phyloP scores from a whole-genome alignment of 2,329 filamentous ascomycete genomes.

The Fusarium cicatricum region DNA sequence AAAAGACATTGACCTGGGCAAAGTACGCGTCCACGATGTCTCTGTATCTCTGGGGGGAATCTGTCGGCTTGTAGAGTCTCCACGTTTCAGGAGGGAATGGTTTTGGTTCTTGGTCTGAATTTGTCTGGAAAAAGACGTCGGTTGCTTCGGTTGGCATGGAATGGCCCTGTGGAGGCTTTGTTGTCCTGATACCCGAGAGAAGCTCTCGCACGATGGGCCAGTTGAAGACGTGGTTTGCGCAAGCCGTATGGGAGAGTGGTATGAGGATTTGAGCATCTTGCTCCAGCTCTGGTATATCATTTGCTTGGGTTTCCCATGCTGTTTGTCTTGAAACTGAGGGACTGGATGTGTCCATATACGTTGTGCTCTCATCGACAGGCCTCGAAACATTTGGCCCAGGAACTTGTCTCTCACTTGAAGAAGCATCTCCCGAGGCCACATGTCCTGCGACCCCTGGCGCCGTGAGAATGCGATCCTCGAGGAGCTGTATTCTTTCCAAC shows the following conservation, averaged over 20 bases:
- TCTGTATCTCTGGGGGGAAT: neutral
- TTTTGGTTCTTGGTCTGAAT: fast-evolving
- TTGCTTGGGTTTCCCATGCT: neutral
- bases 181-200: neutral
- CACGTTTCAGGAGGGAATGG: slow-evolving; percentile 2
- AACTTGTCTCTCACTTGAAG: too few relatives aligned
- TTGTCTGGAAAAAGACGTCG: slow-evolving; percentile 18
- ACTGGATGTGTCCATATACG: fast-evolving
- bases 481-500: slow-evolving; percentile 42
- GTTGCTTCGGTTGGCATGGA: slow-evolving; percentile 13
- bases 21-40: slow-evolving; percentile 30
- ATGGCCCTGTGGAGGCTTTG: neutral
- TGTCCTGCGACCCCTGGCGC: slow-evolving; percentile 2
- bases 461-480: slow-evolving; percentile 40
- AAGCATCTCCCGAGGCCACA: too few relatives aligned
- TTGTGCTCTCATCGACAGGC: fast-evolving
- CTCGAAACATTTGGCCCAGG: fast-evolving
- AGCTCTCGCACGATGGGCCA: slow-evolving; percentile 15
- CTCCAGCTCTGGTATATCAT: neutral
- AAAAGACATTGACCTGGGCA: slow-evolving; percentile 41
- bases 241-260: slow-evolving; percentile 24
- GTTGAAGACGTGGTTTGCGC: slow-evolving; percentile 25
- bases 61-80: slow-evolving; percentile 3
- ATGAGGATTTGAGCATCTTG: slow-evolving; percentile 1
- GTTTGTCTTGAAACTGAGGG: neutral